Evolutionary conservation across 2,329 filamentous ascomycete species (phyloP).

Genomic region (Claviceps capensis): DNA sequence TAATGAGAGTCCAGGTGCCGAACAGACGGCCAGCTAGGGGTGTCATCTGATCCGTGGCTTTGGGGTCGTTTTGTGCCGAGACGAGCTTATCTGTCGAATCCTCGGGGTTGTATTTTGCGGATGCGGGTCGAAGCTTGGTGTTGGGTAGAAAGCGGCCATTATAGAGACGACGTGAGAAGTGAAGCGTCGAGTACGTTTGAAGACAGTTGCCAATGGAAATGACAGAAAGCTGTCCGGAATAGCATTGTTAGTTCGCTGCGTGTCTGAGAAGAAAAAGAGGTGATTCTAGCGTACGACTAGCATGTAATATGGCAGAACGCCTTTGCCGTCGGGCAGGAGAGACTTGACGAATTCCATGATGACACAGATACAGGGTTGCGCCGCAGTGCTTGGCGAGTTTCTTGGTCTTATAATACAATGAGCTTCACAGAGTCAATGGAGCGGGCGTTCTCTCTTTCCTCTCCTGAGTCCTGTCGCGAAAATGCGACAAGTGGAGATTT

Average conservation of each 20-base stretch:
- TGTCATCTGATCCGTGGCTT: conserved; percentile 49
- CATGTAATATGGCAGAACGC: conserved; percentile 46
- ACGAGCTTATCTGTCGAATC: conserved; percentile 40
- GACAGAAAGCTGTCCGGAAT: conserved; percentile 52
- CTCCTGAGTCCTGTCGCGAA: neutral
- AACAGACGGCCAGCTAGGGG: conserved; percentile 68
- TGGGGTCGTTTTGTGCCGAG: conserved; percentile 28
- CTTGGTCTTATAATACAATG: neutral
- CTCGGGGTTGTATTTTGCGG: conserved; percentile 32
- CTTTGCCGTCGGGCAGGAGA: conserved; percentile 35
- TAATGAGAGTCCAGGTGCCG: conserved; percentile 76
- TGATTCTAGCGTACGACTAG: conserved; percentile 30
- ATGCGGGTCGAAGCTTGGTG: conserved; percentile 26
- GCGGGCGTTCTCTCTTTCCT: neutral
- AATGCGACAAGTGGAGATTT: neutral
- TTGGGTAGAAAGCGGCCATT: conserved; percentile 47
- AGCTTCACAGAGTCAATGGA: neutral
- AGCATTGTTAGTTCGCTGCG: neutral
- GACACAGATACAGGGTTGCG: neutral
- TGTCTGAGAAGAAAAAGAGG: neutral
- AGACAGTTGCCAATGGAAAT: conserved; percentile 74
- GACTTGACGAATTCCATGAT: conserved; percentile 32
- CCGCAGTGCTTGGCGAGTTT: neutral
- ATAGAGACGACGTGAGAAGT: conserved; percentile 82
- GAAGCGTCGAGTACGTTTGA: conserved; percentile 68